Evolutionary conservation across 192 early-diverging fungal genomes (phyloP).

Genomic region (Mortierella hygrophila): DNA sequence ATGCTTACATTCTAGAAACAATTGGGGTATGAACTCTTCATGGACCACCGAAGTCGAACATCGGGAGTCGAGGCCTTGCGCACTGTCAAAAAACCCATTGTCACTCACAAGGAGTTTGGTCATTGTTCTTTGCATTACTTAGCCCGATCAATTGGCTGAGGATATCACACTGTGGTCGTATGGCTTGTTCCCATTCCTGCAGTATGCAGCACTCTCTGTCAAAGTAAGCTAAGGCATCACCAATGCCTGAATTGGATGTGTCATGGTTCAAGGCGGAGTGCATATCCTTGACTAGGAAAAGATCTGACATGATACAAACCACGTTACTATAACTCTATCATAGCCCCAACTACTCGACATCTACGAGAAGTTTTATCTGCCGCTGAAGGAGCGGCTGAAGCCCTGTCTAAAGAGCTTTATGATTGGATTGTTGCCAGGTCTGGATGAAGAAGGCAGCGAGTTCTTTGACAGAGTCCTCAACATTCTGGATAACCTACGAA

Average conservation of each 20-base stretch:
- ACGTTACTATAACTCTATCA: neutral
- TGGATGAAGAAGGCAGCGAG: constrained; percentile 93
- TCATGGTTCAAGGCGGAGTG: neutral
- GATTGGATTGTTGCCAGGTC: constrained; percentile 82
- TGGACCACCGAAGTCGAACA: neutral
- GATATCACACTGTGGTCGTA: constrained; percentile 90
- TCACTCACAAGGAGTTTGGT: neutral
- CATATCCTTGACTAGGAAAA: neutral
- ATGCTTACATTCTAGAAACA: constrained; percentile 79
- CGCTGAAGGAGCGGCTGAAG: constrained; percentile 76
- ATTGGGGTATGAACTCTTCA: constrained; percentile 69
- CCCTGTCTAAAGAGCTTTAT: constrained; percentile 85
- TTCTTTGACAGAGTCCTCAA: constrained; percentile 78
- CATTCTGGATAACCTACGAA: constrained; percentile 69
- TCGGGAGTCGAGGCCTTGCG: neutral
- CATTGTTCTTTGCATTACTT: constrained; percentile 24
- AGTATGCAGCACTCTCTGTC: constrained; percentile 83
- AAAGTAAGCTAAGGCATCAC: constrained; percentile 65
- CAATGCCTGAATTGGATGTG: neutral
- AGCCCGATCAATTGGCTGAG: constrained; percentile 78
- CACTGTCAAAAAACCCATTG: neutral
- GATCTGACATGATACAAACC: neutral
- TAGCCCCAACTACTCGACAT: constrained; percentile 86
- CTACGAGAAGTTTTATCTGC: constrained; percentile 82
- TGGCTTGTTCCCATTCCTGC: constrained; percentile 93